Percentiles rank a stretch among this genome's conserved stretches.
Evolutionary conservation across 352 stramenopile genomes (phyloP).

Genomic region (Pythium chondricola): DNA sequence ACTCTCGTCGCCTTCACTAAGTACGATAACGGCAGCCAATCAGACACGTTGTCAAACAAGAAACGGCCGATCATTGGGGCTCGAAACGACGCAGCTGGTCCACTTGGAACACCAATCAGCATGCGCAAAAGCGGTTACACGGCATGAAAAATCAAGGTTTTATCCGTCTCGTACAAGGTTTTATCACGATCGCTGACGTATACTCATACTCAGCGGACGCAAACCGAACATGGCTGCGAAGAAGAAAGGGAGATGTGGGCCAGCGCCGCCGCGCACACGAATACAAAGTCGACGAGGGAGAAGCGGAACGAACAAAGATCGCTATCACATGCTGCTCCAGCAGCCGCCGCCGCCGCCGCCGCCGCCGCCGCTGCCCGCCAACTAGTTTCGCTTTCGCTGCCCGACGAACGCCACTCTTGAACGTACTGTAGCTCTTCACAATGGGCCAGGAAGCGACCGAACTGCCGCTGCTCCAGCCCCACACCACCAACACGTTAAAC

Average conservation of each 20-base stretch:
- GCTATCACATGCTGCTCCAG: not conserved
- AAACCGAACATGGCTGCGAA: not conserved
- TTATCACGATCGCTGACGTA: not conserved
- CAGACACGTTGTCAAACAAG: not conserved
- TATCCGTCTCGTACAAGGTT: not conserved
- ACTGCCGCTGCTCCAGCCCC: slow-evolving; percentile 29
- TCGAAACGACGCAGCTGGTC: slow-evolving; percentile 10
- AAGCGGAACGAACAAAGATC: slow-evolving; percentile 11
- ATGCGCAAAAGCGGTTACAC: not conserved
- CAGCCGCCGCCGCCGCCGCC: not conserved
- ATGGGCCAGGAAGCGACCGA: slow-evolving; percentile 25
- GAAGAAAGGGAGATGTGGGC: not conserved
- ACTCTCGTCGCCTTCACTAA: too few species aligned
- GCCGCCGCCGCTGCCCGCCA: not conserved
- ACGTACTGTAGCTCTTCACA: too few species aligned
- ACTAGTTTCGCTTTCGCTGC: slow-evolving; percentile 1
- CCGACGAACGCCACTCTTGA: too few species aligned
- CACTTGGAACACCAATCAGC: slow-evolving; percentile 17
- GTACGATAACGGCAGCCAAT: not conserved
- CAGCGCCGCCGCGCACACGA: slow-evolving; percentile 2
- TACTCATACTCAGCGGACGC: slow-evolving; percentile 1
- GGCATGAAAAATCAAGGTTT: slow-evolving; percentile 1
- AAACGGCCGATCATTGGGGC: slow-evolving; percentile 5
- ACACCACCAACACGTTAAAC: slow-evolving; percentile 2
- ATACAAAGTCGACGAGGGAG: slow-evolving; percentile 9